Conservation (phyloP, 1,139 yeast species). For the Arxiozyma heterogenica region DNA sequence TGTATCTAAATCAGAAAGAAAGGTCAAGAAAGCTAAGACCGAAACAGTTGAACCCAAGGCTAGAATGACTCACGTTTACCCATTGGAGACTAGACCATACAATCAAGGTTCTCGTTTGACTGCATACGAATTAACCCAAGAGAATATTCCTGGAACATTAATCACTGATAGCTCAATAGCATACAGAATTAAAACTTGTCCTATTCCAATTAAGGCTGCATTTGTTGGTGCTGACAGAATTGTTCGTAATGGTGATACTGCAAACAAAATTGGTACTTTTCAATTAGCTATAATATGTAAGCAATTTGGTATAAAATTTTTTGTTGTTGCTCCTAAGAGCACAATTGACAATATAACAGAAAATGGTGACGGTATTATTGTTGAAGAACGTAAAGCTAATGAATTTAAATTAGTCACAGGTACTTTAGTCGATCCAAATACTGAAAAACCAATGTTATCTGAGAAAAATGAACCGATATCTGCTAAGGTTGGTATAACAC, state of each 20-base stretch:
- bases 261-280: constrained; percentile 94
- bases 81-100: constrained; percentile 92
- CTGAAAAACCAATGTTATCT: constrained; percentile 30
- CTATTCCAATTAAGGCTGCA: constrained; percentile 62
- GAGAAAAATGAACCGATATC: constrained; percentile 34
- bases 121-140: constrained; percentile 81
- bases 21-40: constrained; percentile 19
- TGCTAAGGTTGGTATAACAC: constrained; percentile 71
- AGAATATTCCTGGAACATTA: constrained; percentile 76
- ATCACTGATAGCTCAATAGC: constrained; percentile 91
- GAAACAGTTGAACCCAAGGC: constrained; percentile 23
- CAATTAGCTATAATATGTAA: neutral
- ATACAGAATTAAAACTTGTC: constrained; percentile 44
- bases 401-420: constrained; percentile 78
- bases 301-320: constrained; percentile 50
- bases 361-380: constrained; percentile 64
- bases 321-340: constrained; percentile 92
- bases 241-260: constrained; percentile 86
- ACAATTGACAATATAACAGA: constrained; percentile 66
- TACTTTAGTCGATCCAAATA: constrained; percentile 36
- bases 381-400: constrained; percentile 76
- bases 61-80: constrained; percentile 62
- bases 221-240: constrained; percentile 99
- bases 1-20: constrained; percentile 14
- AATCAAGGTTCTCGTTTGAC: constrained; percentile 94